Conservation (phyloP, 129 eudicot species). For the Flaveria robusta region DNA sequence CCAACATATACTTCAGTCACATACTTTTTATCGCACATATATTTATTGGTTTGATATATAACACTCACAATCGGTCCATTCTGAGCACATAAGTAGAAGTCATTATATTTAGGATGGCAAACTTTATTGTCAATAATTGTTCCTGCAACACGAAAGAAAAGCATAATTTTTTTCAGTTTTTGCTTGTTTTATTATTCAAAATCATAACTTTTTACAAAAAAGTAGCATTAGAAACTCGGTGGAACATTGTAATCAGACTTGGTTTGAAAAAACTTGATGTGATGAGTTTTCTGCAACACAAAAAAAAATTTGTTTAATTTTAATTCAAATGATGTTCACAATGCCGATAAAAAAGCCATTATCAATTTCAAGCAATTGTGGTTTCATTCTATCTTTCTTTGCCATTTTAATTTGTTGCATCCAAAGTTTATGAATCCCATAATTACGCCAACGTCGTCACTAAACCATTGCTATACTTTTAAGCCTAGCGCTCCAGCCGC, state of each 20-base stretch:
- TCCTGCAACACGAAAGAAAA: slow-evolving; percentile 39
- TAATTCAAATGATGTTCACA: too few species aligned
- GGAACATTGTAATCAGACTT: slow-evolving; percentile 60
- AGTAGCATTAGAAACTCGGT: slow-evolving; percentile 47
- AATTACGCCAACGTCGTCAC: too few species aligned
- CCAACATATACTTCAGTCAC: background rate
- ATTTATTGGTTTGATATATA: background rate
- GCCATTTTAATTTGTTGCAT: too few species aligned
- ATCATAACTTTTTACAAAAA: background rate
- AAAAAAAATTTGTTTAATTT: too few species aligned
- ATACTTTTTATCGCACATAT: background rate
- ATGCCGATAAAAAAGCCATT: too few species aligned
- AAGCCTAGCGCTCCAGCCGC: too few species aligned
- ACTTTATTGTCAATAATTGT: slow-evolving; percentile 66
- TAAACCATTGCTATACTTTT: too few species aligned
- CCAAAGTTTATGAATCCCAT: too few species aligned
- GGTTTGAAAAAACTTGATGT: slow-evolving; percentile 70
- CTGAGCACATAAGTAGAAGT: slow-evolving; percentile 79
- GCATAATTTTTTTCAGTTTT: background rate
- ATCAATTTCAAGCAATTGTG: too few species aligned
- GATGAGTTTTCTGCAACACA: slow-evolving; percentile 87
- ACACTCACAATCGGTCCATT: slow-evolving; percentile 77
- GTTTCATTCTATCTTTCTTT: too few species aligned
- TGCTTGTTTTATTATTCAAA: background rate
- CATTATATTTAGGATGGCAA: slow-evolving; percentile 72